Evolutionary conservation across 768 basidiomycete genomes (phyloP), one percentile per base, ranked within the genome.

Genomic region (Pleurotus eryngii): DNA sequence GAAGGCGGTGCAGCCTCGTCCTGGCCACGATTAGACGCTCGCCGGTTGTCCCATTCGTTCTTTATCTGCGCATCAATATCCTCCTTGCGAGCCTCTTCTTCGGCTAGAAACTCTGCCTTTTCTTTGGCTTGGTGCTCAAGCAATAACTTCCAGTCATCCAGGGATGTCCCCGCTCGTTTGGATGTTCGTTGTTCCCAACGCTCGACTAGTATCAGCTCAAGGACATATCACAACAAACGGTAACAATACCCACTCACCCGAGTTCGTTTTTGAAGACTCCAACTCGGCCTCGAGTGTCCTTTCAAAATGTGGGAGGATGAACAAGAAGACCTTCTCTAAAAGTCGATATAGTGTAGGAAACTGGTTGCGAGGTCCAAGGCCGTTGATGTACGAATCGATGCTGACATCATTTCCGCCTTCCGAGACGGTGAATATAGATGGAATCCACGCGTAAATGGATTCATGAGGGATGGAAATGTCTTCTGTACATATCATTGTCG

Each of bases 321-420:
- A 30, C 9, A 62, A 22, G 35, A 62, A 62, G 22, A 49, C 46
- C 42, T 60, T 60, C 18, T 62, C 61, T 8, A 62, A 53, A n/a
- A 62, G 39, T 15, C 60, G 49, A 43, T 58, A 62, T 11, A 62
- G 53, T 39, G 27, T 47, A 9, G 55, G 59, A 47, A 42, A 55
- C 26, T 50, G 20, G 24, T 58, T 60, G 20, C 62, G 46, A 9
- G 62, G 54, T 5, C 62, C 62, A 18, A 61, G 35, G 9, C 60
- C 60, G 38, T 63, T 63, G 49, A 63, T 63, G 53, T 63, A 63
- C 6, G 57, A 55, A 9, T 59, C 35, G 43, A 63, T 63, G 6
- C 37, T 50, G 20, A 59, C 61, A 30, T 61, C 57, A n/a, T 39
- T 59, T 35, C 60, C 62, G 46, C 58, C 53, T n/a, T 45, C n/a